Evolutionary conservation across 1,139 yeast species (phyloP).

Genomic region (Hyphopichia fennica): DNA sequence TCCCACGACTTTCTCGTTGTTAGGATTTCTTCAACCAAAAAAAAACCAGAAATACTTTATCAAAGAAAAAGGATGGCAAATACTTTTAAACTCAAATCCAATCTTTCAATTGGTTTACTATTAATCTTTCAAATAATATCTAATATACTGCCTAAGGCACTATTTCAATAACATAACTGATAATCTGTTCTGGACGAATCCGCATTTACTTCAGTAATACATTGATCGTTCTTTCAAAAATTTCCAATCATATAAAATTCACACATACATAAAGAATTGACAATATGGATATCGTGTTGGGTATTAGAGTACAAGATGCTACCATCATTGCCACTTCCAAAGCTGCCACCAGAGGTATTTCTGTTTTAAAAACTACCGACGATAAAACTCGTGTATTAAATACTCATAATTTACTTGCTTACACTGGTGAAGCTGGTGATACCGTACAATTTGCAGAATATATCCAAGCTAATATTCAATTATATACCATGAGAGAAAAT

Average conservation of each 20-base stretch:
- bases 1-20: background rate
- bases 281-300: conserved; percentile 83
- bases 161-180: background rate
- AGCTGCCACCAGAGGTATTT: conserved; percentile 92
- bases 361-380: conserved; percentile 80
- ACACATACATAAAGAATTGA: conserved; percentile 8
- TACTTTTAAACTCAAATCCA: background rate
- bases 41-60: background rate
- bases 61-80: conserved; percentile 7
- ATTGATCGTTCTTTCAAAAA: background rate
- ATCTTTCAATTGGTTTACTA: background rate
- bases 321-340: conserved; percentile 90
- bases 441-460: conserved; percentile 96
- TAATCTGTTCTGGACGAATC: background rate
- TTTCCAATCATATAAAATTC: background rate
- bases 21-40: background rate
- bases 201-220: background rate
- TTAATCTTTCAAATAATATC: background rate
- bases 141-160: background rate
- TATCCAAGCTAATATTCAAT: conserved; percentile 87
- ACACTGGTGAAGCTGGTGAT: conserved; percentile 95
- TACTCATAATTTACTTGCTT: conserved; percentile 80
- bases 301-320: conserved; percentile 77
- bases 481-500: conserved; percentile 84
- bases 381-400: conserved; percentile 83